Percentiles rank a stretch among this genome's conserved stretches.
Conservation (phyloP, 306 rosid species). For the Castanea mollissima region DNA sequence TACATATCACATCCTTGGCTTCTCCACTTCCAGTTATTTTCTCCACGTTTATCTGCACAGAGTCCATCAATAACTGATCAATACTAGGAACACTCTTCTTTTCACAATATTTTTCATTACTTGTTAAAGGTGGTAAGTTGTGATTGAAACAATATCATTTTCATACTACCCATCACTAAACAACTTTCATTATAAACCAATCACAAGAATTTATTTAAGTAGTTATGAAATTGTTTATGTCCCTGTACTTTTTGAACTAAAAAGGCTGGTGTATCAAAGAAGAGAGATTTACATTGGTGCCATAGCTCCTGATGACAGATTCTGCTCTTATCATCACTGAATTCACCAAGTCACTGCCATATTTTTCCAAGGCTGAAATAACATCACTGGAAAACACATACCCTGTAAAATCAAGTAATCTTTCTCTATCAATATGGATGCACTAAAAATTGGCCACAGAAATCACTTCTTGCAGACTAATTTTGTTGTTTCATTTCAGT, state of each 20-base stretch:
- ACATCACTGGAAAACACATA: conserved; percentile 54
- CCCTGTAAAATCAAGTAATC: conserved; percentile 33
- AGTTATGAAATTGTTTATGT: too few relatives aligned
- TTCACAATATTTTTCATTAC: neutral
- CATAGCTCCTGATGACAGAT: conserved; percentile 42
- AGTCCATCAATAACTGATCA: neutral
- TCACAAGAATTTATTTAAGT: too few relatives aligned
- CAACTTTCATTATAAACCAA: too few relatives aligned
- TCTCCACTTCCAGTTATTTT: conserved; percentile 62
- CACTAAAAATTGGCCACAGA: neutral
- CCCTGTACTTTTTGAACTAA: too few relatives aligned
- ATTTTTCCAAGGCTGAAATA: conserved; percentile 51
- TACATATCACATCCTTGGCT: conserved; percentile 70
- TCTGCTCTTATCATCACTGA: conserved; percentile 80
- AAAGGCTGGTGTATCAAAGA: neutral
- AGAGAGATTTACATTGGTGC: conserved; percentile 28
- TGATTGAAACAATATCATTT: neutral
- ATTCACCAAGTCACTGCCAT: conserved; percentile 42
- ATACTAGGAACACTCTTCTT: neutral
- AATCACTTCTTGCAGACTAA: too few relatives aligned
- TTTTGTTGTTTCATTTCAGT: too few relatives aligned
- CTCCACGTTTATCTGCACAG: conserved; percentile 55
- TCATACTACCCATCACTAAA: too few relatives aligned
- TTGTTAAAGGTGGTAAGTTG: too few relatives aligned
- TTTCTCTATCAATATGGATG: neutral